phyloP scores from a whole-genome alignment of 768 basidiomycete genomes.

The Kwoniella pini region DNA sequence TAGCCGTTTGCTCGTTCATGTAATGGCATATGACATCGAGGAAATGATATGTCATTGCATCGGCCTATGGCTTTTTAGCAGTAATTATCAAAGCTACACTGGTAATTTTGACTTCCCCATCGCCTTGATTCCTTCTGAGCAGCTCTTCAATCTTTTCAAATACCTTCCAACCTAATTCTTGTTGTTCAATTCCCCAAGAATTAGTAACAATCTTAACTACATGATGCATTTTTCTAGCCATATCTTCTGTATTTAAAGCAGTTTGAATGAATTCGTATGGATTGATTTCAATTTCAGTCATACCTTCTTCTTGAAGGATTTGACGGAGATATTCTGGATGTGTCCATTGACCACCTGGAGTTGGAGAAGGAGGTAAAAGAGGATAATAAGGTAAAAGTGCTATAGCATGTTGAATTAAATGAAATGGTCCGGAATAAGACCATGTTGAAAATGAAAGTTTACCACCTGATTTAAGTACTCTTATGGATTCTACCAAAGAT shows the following conservation, averaged over 20 bases:
- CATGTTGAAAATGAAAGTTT: neutral
- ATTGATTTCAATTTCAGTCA: neutral
- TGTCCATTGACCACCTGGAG: neutral
- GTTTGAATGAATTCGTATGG: neutral
- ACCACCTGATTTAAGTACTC: neutral
- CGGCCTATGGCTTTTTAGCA: neutral
- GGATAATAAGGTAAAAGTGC: neutral
- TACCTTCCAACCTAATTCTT: neutral
- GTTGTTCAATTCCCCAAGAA: neutral
- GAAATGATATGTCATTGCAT: neutral
- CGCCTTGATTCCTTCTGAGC: neutral
- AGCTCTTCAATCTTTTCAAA: neutral
- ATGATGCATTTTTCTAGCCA: conserved; percentile 9
- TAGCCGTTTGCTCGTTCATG: neutral
- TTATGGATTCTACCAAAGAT: neutral
- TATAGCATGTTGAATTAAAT: neutral
- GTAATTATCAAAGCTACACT: neutral
- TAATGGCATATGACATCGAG: neutral
- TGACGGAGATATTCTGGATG: neutral
- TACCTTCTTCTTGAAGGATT: neutral
- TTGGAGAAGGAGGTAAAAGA: neutral
- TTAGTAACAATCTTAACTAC: neutral
- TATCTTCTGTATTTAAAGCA: neutral
- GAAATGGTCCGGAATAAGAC: neutral
- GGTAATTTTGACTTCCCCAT: neutral